Evolutionary conservation across 805 yeast species (phyloP), one percentile per base, ranked within the genome.

Genomic region (Lipomyces starkeyi): DNA sequence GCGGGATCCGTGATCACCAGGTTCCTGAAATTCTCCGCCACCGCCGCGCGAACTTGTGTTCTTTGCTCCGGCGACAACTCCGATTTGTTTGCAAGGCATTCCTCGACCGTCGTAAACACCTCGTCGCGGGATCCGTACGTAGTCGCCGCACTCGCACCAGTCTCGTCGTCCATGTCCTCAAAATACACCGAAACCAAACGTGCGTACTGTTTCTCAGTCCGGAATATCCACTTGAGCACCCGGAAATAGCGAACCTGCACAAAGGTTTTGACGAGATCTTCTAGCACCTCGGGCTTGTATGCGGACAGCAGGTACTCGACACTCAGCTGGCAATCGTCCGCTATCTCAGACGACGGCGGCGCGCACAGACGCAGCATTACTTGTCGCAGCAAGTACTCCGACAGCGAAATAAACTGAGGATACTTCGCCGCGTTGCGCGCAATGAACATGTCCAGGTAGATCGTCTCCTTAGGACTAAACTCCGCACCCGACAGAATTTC

Each of bases 371-470:
- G 78, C 3, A 81, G 78, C 32, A 90, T 79, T 0, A 89, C 79
- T 2, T 77, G 75, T 5, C 84, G 83, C 55, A 90, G 75, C 1
- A 82, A 78, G 1, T 86, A 80, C 64, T 88, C 95, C 0, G 93
- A 85, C 0, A 95, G 77, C 57, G 91, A 82, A 11, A 94, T 83
- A 70, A 91, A 93, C 77, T 94, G 99, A 13, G 86, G 82, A 76
- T 90, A 94, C 75, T 94, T 95, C 1, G 97, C 89, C 69, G 88
- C 87, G 75, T 91, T 93, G 66, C 94, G 79, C 0, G 94, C 91
- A 43, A 94, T 78, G 74, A 94, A 95, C 2, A 91, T 85, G 1
- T 91, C 83, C 61, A 91, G 76, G 61, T 81, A 77, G 54, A 70
- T 69, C 5, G 73, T 69, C 58, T 70, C 72, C 27, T 64, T 66